A percentile compares a stretch with the other conserved stretches of the same genome.
phyloP scores from a whole-genome alignment of 1,139 yeast genomes.

The Yamadazyma aaseri region DNA sequence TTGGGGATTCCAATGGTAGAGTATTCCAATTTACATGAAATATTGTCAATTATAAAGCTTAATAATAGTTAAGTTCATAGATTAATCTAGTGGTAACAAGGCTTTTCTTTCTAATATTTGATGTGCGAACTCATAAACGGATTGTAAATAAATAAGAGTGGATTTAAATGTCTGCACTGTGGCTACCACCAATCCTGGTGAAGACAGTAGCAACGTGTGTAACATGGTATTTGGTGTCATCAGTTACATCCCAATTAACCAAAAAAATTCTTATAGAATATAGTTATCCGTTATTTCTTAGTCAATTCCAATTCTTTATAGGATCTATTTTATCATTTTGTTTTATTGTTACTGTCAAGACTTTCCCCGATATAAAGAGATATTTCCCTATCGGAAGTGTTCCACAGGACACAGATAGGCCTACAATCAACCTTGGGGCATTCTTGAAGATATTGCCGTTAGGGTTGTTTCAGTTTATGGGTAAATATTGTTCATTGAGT shows the following conservation, averaged over 20 bases:
- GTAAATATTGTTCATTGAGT: constrained; percentile 36
- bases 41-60: too few species aligned
- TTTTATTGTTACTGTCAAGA: constrained; percentile 21
- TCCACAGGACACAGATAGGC: constrained; percentile 21
- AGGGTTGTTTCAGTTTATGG: constrained; percentile 39
- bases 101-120: too few species aligned
- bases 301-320: constrained; percentile 48
- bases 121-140: too few species aligned
- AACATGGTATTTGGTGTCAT: constrained; percentile 46
- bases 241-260: constrained; percentile 49
- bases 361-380: constrained; percentile 19
- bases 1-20: constrained; percentile 42
- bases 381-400: constrained; percentile 34
- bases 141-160: too few species aligned
- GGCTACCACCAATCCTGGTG: constrained; percentile 31
- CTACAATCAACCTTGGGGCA: constrained; percentile 22
- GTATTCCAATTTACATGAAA: constrained; percentile 34
- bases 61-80: too few species aligned
- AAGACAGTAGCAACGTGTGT: constrained; percentile 34
- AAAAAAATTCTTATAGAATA: constrained; percentile 41
- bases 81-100: too few species aligned
- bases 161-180: constrained; percentile 10
- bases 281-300: constrained; percentile 48
- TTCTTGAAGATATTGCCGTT: constrained; percentile 35
- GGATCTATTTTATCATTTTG: constrained; percentile 33